These are phyloP conservation scores for Lactarius indigo DNA, from an alignment of 768 basidiomycete genomes.

Conservation along the genomic window DNA sequence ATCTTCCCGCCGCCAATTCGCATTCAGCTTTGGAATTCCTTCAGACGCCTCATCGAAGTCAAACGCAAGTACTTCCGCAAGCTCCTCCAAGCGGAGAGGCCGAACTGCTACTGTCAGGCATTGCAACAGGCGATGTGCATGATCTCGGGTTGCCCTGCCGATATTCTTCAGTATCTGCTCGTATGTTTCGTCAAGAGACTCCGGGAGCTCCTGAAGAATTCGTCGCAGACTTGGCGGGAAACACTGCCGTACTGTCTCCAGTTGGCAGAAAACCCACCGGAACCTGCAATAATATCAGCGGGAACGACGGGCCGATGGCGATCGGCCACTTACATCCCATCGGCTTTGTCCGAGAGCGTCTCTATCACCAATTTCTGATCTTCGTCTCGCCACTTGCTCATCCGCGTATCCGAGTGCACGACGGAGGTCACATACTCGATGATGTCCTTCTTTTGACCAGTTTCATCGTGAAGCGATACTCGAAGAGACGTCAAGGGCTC, in stretches of 20 bases:
- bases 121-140: background rate
- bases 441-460: background rate
- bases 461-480: background rate
- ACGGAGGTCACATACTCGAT: background rate
- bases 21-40: background rate
- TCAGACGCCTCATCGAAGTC: background rate
- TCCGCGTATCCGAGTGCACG: background rate
- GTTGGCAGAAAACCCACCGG: background rate
- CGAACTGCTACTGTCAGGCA: background rate
- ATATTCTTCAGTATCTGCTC: background rate
- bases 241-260: background rate
- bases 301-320: fast-evolving
- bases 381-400: background rate
- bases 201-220: background rate
- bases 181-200: constrained; percentile 2
- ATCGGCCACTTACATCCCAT: background rate
- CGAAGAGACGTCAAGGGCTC: background rate
- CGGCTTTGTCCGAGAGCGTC: background rate
- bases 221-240: background rate
- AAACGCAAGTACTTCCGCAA: constrained; percentile 1
- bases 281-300: background rate
- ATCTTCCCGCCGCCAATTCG: background rate
- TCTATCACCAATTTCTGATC: background rate
- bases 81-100: background rate
- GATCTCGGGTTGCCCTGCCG: background rate